A percentile compares a stretch with the other conserved stretches of the same genome.
Conservation (phyloP, 176 grass and related monocot species). For the Calamus simplicifolius region DNA sequence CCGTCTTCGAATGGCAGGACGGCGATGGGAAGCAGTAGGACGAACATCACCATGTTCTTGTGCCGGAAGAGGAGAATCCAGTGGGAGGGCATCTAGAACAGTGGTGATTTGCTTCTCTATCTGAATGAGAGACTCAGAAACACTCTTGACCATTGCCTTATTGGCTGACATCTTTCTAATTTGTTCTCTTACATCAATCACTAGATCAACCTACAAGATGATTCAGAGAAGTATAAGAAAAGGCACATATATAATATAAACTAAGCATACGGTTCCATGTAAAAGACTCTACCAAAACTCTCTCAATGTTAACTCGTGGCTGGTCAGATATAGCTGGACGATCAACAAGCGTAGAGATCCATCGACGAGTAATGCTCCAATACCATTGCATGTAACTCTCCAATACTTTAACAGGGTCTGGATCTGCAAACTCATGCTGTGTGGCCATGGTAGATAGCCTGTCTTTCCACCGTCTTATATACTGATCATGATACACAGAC, state of each 20-base stretch:
- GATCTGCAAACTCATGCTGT: constrained; percentile 6
- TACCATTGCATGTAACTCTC: constrained; percentile 22
- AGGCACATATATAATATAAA: not conserved
- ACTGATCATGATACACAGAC: constrained; percentile 35
- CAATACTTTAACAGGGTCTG: constrained; percentile 36
- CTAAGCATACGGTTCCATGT: constrained; percentile 2
- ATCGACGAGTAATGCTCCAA: constrained; percentile 21
- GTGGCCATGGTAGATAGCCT: constrained; percentile 18
- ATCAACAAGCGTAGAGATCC: constrained; percentile 40
- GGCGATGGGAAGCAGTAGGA: not conserved
- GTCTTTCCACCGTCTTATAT: constrained; percentile 33
- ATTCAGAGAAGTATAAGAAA: constrained; percentile 9
- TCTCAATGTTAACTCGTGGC: constrained; percentile 18
- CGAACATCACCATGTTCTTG: not conserved
- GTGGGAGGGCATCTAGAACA: constrained; percentile 13
- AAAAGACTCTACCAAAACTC: constrained; percentile 23
- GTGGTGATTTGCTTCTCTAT: constrained; percentile 36
- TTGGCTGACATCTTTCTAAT: constrained; percentile 31
- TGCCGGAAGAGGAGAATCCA: not conserved
- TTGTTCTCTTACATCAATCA: constrained; percentile 24
- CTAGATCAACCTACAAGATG: constrained; percentile 32
- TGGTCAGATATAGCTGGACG: constrained; percentile 28
- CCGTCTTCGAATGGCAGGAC: not conserved
- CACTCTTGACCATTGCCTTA: constrained; percentile 15
- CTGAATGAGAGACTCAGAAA: constrained; percentile 26